Base-by-base conservation (phyloP, 345 rosid genomes). In the Lumnitzera racemosa region DNA sequence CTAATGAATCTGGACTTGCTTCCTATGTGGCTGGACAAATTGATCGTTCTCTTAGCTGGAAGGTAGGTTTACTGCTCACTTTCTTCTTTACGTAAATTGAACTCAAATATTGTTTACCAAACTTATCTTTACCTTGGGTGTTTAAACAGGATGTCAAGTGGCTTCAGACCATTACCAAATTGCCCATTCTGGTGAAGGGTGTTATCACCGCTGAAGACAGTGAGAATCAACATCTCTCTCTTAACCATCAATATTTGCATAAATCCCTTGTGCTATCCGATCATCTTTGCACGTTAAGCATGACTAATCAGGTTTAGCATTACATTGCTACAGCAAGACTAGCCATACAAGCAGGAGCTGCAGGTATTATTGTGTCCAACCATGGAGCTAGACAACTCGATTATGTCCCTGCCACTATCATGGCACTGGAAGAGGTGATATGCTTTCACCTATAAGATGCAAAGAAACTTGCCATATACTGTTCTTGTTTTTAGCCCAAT, bases 361-460 rank as follows among this genome's bases (percentile, higher is more conserved):
- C 96, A 14, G 96, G 98, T 55, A 89, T 92, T 48, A 83, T 92
- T 41, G 98, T 92, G 24, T 92, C 98, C 61, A 91, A 91, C 62
- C 98, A 91, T 0, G 98, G 96, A 65, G 96, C 96, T 24, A 90
- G 98, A 56, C 98, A 91, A 58, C 96, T 91, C 13, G 98, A 91
- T 76, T 89, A 83, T 48, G 87, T 81, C 16, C 98, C 98, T 50
- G 86, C 98, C 47, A 85, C 98, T 60, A 86, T 89, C 65, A 61
- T 70, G 78, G 95, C 90, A 17, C 70, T 94, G 68, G 97, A 94
- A 75, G 99, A 88, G 96, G 97, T 92, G 65, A 36, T 36, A 36
- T 36, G 10, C 43, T 36, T 4, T 36, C 43, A 5, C 43, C 7
- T 36, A 36, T 36, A 36, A 36, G 43, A 4, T 36, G 27, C 58